A percentile compares a stretch with the other conserved stretches of the same genome.
These are phyloP conservation scores for Rauvolfia tetraphylla DNA, from an alignment of 257 asterid genomes.

Conservation along the genomic window DNA sequence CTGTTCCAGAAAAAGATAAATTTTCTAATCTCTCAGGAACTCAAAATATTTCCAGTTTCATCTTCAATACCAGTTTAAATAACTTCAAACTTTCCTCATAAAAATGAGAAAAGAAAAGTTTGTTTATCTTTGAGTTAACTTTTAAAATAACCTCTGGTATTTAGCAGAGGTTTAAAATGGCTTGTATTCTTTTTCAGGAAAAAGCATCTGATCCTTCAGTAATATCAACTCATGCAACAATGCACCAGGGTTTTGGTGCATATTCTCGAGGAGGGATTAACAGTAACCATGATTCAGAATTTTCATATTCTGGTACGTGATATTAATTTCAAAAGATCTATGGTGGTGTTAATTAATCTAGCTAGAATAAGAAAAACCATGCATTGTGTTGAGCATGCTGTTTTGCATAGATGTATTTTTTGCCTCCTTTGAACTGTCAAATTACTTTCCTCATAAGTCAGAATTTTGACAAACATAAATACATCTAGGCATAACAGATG, in stretches of 20 bases:
- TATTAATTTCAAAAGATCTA: background rate
- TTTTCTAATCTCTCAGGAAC: background rate
- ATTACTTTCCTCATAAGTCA: background rate
- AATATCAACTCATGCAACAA: slow-evolving; percentile 4
- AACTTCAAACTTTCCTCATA: background rate
- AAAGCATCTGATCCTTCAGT: background rate
- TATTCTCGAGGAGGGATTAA: slow-evolving; percentile 1
- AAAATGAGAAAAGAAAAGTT: background rate
- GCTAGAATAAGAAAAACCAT: background rate
- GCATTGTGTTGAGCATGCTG: no score
- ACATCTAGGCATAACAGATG: background rate
- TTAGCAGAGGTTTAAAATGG: background rate
- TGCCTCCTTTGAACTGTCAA: background rate
- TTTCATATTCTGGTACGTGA: background rate
- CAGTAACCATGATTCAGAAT: background rate
- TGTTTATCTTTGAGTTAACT: background rate
- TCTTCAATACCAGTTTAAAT: background rate
- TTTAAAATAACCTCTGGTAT: background rate
- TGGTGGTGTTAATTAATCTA: background rate
- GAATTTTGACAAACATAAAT: background rate
- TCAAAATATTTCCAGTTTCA: background rate
- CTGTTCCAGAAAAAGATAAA: background rate
- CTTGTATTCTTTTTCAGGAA: slow-evolving; percentile 4
- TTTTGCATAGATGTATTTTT: no score
- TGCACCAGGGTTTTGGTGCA: background rate